Evolutionary conservation across 306 rosid genomes (phyloP), one percentile per base, ranked within the genome.

Genomic region (Casuarina cunninghamiana): DNA sequence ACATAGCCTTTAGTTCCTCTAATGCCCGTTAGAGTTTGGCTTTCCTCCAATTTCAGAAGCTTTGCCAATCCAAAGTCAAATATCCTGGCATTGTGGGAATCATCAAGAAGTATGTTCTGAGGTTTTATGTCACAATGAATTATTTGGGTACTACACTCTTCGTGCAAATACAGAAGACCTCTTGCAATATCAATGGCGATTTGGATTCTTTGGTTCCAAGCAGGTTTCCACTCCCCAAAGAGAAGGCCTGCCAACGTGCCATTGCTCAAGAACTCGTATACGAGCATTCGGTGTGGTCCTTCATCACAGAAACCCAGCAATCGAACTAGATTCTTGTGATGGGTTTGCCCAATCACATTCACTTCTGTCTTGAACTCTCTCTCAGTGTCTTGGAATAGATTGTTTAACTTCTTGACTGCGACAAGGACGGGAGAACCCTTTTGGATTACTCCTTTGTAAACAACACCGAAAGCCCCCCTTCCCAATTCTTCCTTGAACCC

Each of bases 371-470:
- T 55, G 62, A 71, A 90, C 51, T 90, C 94, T 62, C 57, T 75
- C 43, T 84, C 83, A 65, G 32, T 79, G 32, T 88, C 84, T 42
- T 82, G 78, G 68, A 79, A 54, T 67, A 74, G 41, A 63, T 72
- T 77, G 83, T 86, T 62, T 71, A 90, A 73, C 67, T 45, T 81
- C 55, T 90, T 86, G 5, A 86, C 90, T 0, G 91, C 89, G 19
- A 84, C 78, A 1, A 2, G 81, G 15, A 13, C 39, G 5, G 4
- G 1, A 50, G 84, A 49, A 15, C 51, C 1, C 26, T 3, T 39
- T 12, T 65, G 5, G 13, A 15, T 65, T 13, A 76, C 41, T 53
- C 81, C 74, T 39, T 63, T 65, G 21, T 65, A 65, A 65, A 83
- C 86, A 57, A 71, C 5, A n/a, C 81, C 87, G 19, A 83, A 86